Evolutionary conservation across 371 early-diverging fungal genomes (phyloP), one percentile per base, ranked within the genome.

Genomic region (Mortierella sp.): DNA sequence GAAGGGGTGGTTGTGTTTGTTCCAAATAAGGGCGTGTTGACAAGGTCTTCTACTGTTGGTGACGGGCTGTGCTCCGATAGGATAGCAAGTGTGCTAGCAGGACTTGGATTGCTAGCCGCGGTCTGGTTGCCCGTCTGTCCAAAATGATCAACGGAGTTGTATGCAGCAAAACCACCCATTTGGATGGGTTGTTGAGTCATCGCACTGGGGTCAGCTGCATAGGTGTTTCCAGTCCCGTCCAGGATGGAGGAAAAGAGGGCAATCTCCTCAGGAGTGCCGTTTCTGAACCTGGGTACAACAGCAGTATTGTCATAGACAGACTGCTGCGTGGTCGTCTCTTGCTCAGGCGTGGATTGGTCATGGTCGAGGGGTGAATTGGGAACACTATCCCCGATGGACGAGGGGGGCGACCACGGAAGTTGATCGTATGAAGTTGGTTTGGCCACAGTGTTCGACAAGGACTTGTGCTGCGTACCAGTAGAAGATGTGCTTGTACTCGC

Each of bases 381-480:
- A 14, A 79, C 70, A 48, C 75, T 60, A 32, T 75, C 71, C 3
- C 70, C 72, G n/a, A 57, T 61, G 15, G 80, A 80, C 19, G 80
- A 80, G 3, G 80, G 78, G 17, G 78, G 80, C 7, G 80, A 70
- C 80, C 80, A 80, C 19, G 80, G 72, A 3, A 69, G 57, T 30
- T 69, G 70, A 8, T 70, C 65, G 14, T 50, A 52, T 19, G 61
- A 28, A 5, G 54, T 41, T 19, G 61, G 55, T 42, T 69, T 68
- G 15, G 69, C 64, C 21, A 52, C 39, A 37, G 19, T 59, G 32
- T 34, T 55, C 4, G 58, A 4, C 9, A 46, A 58, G 49, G 61
- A 15, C 58, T 72, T 66, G 52, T 32, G 48, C 41, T 21, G 51
- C 1, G 68, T 24, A 1, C 50, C 21, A 4, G 69, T 15, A 1